These are phyloP conservation scores for Fraxinus sp. DNA, from an alignment of 305 asterid genomes.

Conservation along the genomic window DNA sequence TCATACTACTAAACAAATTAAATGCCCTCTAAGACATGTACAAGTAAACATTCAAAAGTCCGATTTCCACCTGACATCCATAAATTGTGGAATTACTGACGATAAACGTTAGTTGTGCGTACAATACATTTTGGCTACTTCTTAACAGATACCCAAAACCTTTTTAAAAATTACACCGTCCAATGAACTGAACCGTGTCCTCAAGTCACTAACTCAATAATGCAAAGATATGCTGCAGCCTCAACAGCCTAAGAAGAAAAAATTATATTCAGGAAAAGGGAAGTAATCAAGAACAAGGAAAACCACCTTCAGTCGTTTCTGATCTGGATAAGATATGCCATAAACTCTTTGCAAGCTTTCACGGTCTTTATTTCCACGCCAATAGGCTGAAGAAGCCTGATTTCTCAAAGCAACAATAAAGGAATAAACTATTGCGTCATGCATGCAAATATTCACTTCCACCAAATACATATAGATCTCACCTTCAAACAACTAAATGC, in stretches of 20 bases:
- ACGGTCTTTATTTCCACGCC: constrained; percentile 95
- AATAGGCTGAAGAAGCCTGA: constrained; percentile 96
- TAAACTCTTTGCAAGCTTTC: constrained; percentile 99
- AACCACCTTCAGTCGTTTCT: constrained; percentile 80
- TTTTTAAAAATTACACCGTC: not conserved
- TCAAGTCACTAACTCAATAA: not conserved
- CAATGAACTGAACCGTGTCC: not conserved
- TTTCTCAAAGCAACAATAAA: constrained; percentile 17
- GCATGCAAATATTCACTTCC: constrained; percentile 15
- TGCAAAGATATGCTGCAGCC: not conserved
- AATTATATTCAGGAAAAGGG: not conserved
- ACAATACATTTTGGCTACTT: not conserved
- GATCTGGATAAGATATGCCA: constrained; percentile 91
- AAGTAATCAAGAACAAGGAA: constrained; percentile 15
- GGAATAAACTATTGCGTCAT: constrained; percentile 9
- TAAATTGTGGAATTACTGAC: not conserved
- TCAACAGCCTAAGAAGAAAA: not conserved
- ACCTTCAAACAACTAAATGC: constrained; percentile 94
- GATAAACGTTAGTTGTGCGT: not conserved
- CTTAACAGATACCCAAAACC: not conserved
- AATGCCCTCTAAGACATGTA: not conserved
- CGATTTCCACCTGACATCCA: not conserved
- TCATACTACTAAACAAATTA: not conserved
- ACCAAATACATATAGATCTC: constrained; percentile 21
- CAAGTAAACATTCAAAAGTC: not conserved